phyloP scores from a whole-genome alignment of 2,329 filamentous ascomycete species.

The Trichocomaceae sp. region DNA sequence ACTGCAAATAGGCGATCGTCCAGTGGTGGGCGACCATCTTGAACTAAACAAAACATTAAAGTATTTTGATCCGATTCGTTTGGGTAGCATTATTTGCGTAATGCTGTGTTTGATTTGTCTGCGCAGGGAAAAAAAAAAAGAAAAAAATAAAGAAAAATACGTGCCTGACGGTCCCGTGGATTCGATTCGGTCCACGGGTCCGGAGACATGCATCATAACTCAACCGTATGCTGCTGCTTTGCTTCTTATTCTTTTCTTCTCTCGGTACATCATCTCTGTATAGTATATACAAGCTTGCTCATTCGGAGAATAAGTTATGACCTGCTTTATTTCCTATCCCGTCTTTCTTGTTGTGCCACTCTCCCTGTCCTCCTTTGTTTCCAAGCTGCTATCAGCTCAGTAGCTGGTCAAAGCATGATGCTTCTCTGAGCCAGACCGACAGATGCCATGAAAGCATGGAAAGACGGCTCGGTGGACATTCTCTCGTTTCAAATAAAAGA shows the following conservation, averaged over 20 bases:
- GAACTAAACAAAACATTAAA: neutral
- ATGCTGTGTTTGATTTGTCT: neutral
- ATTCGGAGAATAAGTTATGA: neutral
- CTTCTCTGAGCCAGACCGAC: constrained; percentile 1
- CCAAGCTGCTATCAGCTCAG: neutral
- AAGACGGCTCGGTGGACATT: neutral
- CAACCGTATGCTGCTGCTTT: neutral
- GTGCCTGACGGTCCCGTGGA: neutral
- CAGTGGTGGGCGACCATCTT: neutral
- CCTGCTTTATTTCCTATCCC: neutral
- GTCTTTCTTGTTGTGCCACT: neutral
- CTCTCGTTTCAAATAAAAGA: constrained; percentile 8
- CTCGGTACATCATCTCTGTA: neutral
- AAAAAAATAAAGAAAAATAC: too few species aligned
- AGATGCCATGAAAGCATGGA: constrained; percentile 1
- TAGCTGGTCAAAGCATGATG: neutral
- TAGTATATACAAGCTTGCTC: neutral
- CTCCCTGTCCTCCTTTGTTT: neutral
- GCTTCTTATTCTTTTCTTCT: neutral
- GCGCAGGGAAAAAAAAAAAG: neutral
- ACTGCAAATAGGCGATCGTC: neutral
- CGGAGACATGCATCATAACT: too few species aligned
- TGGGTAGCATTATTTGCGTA: neutral
- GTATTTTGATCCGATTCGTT: neutral
- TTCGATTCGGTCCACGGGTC: too few species aligned